Base-by-base conservation (phyloP, 164 flowering plant genomes). In the Tetracentron sinense region DNA sequence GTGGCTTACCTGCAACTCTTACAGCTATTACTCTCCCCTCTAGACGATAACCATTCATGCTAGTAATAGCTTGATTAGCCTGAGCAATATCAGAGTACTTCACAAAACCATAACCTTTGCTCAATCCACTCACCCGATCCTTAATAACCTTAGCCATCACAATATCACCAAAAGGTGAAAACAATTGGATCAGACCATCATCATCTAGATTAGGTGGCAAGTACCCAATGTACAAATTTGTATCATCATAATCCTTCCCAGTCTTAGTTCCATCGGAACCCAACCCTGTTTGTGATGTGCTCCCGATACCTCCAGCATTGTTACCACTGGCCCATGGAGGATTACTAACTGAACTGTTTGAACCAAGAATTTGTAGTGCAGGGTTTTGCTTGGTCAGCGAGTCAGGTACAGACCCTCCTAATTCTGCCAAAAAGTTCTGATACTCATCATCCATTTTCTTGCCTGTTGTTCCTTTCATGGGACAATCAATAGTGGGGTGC, bases 371-470 rank as follows among this genome's bases (percentile, higher is more conserved):
- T 16, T 85, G 74, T 60, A 84, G 58, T n/a, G 80, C 62, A 19
- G 79, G 42, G 58, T 27, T 82, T 53, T 74, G 84, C 66, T 81
- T 85, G 3, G 75, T 79, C 20, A 76, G 58, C 2, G 96, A 86
- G 47, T 89, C 96, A 20, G 96, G 96, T 33, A 75, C 79, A 1
- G 87, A 77, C 7, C 96, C 97, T 29, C 98, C 98, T 25, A 93
- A 68, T 74, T 93, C 98, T 0, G 97, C 97, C 77, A 90, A 76
- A 55, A 93, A 93, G 65, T 85, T 88, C 72, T 90, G 92, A 73
- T 93, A 93, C 60, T 90, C 98, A 64, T 87, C 98, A 54, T 93
- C 97, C 98, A 93, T 93, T 69, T 93, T 93, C 82, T 90, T 90
- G 10, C 96, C 97, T 0, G 93, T 74, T 1, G 88, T 79, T 21